Base-by-base conservation (phyloP, 306 rosid genomes). In the Acmispon strigosus region DNA sequence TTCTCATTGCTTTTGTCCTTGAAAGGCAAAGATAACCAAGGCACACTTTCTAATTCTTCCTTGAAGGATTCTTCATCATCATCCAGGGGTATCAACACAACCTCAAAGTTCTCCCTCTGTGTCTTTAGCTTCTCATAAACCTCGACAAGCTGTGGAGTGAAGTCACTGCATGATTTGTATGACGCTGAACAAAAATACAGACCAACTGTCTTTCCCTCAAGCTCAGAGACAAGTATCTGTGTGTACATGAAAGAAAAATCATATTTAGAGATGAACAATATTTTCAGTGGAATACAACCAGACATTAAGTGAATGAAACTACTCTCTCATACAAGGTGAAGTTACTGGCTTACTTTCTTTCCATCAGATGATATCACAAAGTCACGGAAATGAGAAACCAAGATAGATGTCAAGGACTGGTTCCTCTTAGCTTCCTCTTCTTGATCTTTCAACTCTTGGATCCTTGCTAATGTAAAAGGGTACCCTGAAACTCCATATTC, bases 171-270 rank as follows among this genome's bases (percentile, higher is more conserved):
- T 2, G 77, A 0, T 41, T 6, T 27, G 76, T 59, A 76, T 3
- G 83, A 47, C 27, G 9, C 62, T 14, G 54, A 7, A 17, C 76
- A 84, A 79, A 90, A 90, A 73, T 83, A 88, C 50, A 90, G 80
- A 20, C 86, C 95, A 17, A 88, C 77, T 1, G 70, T 81, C 81
- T 86, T 88, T 65, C 90, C 97, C 72, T 88, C 89, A 51, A 91
- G 88, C 71, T 86, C 82, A 80, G 96, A 81, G 32, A 85, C 70
- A 57, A 65, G 86, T 52, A 80, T 72, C 97, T 88, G 78, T 36
- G 56, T 18, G 50, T 60, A 65, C 36, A 78, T 13, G 11, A 57
- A 67, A 14, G 51, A 34, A 15, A 50, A 70, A n/a, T 63, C 79
- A 78, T 18, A 66, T 66, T 59, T 32, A 41, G 60, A 71, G 9